A percentile compares a stretch with the other conserved stretches of the same genome.
phyloP scores from a whole-genome alignment of 345 rosid species.

The Linum tenue region DNA sequence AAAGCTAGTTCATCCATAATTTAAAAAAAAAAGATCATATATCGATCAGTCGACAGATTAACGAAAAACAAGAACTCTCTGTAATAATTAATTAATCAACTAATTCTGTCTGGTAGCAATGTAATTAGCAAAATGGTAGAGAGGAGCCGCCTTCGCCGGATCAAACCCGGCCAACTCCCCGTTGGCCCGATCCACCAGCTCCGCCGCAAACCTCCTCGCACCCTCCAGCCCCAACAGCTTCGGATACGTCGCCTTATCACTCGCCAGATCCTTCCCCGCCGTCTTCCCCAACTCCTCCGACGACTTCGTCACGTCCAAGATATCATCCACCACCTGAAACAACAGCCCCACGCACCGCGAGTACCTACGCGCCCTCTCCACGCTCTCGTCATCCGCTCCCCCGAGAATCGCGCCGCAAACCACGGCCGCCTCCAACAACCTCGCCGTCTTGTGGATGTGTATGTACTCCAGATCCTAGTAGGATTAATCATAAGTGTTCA shows the following conservation, averaged over 20 bases:
- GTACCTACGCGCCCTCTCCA: not conserved
- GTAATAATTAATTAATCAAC: not conserved
- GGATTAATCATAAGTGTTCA: too few species aligned
- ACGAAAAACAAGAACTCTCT: not conserved
- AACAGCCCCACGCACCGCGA: not conserved
- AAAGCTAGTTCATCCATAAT: too few species aligned
- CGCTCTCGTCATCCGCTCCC: not conserved
- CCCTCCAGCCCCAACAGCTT: not conserved
- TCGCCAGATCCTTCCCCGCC: not conserved
- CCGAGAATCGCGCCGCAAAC: slow-evolving; percentile 4
- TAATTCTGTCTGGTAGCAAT: not conserved
- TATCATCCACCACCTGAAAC: not conserved
- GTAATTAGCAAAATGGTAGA: not conserved
- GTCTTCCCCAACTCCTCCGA: slow-evolving; percentile 4
- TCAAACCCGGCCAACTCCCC: not conserved
- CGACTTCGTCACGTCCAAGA: not conserved
- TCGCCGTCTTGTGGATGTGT: not conserved
- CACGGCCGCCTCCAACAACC: not conserved
- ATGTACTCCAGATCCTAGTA: not conserved
- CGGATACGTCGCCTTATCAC: not conserved
- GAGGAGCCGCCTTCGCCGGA: slow-evolving; percentile 3
- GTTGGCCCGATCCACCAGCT: slow-evolving; percentile 1
- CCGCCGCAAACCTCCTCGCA: not conserved
- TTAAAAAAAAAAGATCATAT: too few species aligned
- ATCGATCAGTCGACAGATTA: not conserved